A percentile compares a stretch with the other conserved stretches of the same genome.
Evolutionary conservation across 306 rosid species (phyloP).

Genomic region (Begonia peltatifolia): DNA sequence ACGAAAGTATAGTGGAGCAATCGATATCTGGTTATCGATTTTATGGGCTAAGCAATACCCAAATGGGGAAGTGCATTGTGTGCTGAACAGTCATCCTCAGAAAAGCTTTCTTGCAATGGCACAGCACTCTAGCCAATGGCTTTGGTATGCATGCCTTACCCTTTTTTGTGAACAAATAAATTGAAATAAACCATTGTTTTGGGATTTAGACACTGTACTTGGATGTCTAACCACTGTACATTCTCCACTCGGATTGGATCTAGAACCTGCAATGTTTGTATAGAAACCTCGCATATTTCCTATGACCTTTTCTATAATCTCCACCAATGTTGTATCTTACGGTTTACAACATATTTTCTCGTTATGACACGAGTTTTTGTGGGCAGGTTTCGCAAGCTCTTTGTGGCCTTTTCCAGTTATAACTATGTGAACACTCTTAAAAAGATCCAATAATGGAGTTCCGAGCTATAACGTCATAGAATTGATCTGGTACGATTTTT

Average conservation of each 20-base stretch:
- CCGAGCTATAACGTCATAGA: too few relatives aligned
- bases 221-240: too few relatives aligned
- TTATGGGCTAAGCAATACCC: slow-evolving; percentile 27
- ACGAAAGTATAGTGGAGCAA: slow-evolving; percentile 74
- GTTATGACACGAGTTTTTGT: background rate
- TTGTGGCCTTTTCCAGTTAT: background rate
- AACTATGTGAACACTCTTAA: slow-evolving; percentile 1
- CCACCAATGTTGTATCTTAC: too few relatives aligned
- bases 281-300: too few relatives aligned
- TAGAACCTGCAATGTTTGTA: too few relatives aligned
- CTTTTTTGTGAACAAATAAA: background rate
- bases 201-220: too few relatives aligned
- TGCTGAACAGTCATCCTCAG: slow-evolving; percentile 39
- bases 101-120: slow-evolving; percentile 75
- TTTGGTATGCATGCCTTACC: slow-evolving; percentile 32
- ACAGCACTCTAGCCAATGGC: slow-evolving; percentile 88
- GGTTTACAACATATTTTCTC: too few relatives aligned
- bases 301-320: too few relatives aligned
- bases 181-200: too few relatives aligned
- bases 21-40: slow-evolving; percentile 69
- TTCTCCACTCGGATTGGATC: too few relatives aligned
- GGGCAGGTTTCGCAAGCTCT: background rate
- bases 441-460: background rate
- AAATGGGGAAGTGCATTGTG: slow-evolving; percentile 39
- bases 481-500: too few relatives aligned